Conservation (phyloP, 305 asterid species). For the Fraxinus ornus region DNA sequence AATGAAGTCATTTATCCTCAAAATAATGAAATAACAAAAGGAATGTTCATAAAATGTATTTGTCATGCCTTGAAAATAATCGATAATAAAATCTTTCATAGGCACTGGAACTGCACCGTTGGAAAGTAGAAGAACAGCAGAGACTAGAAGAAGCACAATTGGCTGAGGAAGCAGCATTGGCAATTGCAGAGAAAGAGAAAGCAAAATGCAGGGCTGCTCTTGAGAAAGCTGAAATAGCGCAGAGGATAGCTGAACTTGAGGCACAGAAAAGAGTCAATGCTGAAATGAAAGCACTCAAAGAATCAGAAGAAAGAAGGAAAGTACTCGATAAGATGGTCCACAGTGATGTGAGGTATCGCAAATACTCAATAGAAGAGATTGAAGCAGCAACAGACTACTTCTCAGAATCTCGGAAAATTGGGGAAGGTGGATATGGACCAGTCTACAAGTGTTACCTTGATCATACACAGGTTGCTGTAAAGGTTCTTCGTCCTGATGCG, state of each 20-base stretch:
- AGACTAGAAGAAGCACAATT: slow-evolving; percentile 3
- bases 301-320: slow-evolving; percentile 14
- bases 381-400: slow-evolving; percentile 15
- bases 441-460: slow-evolving; percentile 16
- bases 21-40: neutral
- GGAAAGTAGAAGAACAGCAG: slow-evolving; percentile 17
- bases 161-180: slow-evolving; percentile 22
- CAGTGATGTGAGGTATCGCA: slow-evolving; percentile 7
- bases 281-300: slow-evolving; percentile 17
- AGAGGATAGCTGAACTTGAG: slow-evolving; percentile 19
- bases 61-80: neutral
- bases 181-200: slow-evolving; percentile 17
- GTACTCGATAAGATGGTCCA: neutral
- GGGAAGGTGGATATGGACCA: slow-evolving; percentile 22
- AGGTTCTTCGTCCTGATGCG: slow-evolving; percentile 23
- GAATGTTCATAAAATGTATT: neutral
- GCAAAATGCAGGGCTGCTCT: slow-evolving; percentile 14
- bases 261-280: slow-evolving; percentile 15
- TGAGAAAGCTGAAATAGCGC: slow-evolving; percentile 18
- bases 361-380: slow-evolving; percentile 19
- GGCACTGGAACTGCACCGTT: slow-evolving; percentile 15
- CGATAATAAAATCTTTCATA: neutral
- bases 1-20: neutral
- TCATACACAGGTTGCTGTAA: slow-evolving; percentile 17
- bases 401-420: slow-evolving; percentile 12